These are phyloP conservation scores for Akebia trifoliata DNA, from an alignment of 164 flowering plant genomes.

Conservation along the genomic window DNA sequence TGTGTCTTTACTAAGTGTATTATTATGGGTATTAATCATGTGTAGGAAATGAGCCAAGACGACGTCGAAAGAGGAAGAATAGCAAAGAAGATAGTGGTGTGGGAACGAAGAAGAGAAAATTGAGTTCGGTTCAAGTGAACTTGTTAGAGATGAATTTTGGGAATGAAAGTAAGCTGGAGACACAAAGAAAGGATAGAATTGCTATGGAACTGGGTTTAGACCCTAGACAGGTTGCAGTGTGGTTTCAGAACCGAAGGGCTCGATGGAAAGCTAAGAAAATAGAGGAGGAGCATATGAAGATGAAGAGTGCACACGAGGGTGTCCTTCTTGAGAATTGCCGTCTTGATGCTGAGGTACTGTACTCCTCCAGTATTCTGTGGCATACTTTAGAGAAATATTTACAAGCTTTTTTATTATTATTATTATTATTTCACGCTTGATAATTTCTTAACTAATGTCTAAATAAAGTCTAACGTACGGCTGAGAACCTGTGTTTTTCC, in stretches of 20 bases:
- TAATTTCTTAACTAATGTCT: no score
- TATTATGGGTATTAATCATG: no score
- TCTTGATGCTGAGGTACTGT: conserved; percentile 52
- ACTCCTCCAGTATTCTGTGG: neutral
- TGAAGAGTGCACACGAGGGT: conserved; percentile 40
- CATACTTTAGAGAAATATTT: no score
- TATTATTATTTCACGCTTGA: no score
- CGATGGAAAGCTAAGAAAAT: conserved; percentile 68
- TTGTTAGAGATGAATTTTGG: conserved; percentile 49
- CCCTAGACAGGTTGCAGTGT: conserved; percentile 70
- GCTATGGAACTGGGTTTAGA: conserved; percentile 62
- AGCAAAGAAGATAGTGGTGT: conserved; percentile 22
- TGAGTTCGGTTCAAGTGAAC: conserved; percentile 46
- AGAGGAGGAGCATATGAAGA: conserved; percentile 48
- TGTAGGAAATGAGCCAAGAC: conserved; percentile 30
- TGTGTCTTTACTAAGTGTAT: no score
- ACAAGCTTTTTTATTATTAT: no score
- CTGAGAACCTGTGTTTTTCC: no score
- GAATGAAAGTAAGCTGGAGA: conserved; percentile 56
- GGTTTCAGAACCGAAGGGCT: conserved; percentile 78
- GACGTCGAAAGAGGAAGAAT: conserved; percentile 42
- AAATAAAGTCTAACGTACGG: no score
- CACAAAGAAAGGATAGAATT: conserved; percentile 54
- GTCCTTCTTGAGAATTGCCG: conserved; percentile 41
- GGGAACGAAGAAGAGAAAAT: conserved; percentile 50